Conservation (phyloP, 192 early-diverging fungal genomes). For the Coemansia sp. region DNA sequence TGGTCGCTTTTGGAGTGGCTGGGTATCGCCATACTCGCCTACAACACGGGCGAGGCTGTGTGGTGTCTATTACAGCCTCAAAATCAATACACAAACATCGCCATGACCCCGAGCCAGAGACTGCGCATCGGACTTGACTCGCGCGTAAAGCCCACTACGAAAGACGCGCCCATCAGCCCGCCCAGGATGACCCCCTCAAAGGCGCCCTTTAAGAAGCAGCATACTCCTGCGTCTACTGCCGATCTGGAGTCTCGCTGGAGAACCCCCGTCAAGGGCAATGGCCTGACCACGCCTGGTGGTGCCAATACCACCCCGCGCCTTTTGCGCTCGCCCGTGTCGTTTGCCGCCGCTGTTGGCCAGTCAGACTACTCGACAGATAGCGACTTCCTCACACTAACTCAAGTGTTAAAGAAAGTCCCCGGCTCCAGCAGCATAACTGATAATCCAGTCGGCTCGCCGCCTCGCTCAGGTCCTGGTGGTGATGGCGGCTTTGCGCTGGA, state of each 20-base stretch:
- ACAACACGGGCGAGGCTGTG: constrained; percentile 49
- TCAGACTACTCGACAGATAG: constrained; percentile 23
- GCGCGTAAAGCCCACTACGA: constrained; percentile 11
- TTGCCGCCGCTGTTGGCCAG: not conserved
- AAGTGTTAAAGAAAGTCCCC: constrained; percentile 38
- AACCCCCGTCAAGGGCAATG: constrained; percentile 24
- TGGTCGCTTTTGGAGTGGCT: constrained; percentile 34
- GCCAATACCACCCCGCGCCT: constrained; percentile 16
- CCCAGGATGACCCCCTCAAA: constrained; percentile 44
- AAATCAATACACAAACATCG: constrained; percentile 29
- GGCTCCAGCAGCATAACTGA: constrained; percentile 30
- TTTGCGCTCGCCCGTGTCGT: constrained; percentile 37
- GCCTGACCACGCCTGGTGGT: not conserved
- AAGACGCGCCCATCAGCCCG: constrained; percentile 17
- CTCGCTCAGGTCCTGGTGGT: constrained; percentile 13
- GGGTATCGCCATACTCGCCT: constrained; percentile 27
- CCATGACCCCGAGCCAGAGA: constrained; percentile 45
- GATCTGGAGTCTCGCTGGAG: constrained; percentile 36
- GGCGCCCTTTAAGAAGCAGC: not conserved
- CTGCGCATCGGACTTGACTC: constrained; percentile 45
- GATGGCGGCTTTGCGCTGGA: constrained; percentile 8
- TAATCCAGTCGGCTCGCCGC: constrained; percentile 22
- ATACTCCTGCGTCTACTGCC: constrained; percentile 20
- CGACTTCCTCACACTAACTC: constrained; percentile 34
- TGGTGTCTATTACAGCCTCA: constrained; percentile 51